Base-by-base conservation (phyloP, 1,284 basidiomycete species). In the Ceratobasidium sp. region DNA sequence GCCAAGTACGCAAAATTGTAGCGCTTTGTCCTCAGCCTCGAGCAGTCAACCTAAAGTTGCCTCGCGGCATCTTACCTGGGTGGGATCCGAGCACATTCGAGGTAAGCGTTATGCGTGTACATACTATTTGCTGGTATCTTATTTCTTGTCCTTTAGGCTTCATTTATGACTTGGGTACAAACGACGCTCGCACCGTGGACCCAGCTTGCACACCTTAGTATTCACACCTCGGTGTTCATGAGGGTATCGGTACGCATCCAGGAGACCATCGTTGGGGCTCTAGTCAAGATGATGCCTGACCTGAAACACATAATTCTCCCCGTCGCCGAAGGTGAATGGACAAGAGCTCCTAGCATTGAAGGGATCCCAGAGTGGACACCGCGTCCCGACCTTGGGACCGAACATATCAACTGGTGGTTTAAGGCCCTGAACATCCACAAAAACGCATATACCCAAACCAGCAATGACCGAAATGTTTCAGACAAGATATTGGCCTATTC, bases 301-400 rank as follows among this genome's bases (percentile, higher is more conserved):
- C 39, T 62, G 8, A 43, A 24, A 41, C 27, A 62, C 9, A n/a
- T 62, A 9, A 46, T 22, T 19, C 34, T 62, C 14, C 59, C 59
- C 14, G 14, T 46, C 11, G 13, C 13, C 6, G 3, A 14, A 9
- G 37, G 59, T 5, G 59, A 62, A 34, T 62, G 59, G 59, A 62
- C 24, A 41, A 11, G 59, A 29, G 39, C 59, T 29, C 9, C 39
- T 3, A 62, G 59, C 59, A 7, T n/a, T 19, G 39, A 62, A 6
- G 22, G 41, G 37, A 27, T 62, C n/a, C 59, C 59, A 8, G 59
- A 62, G 37, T 62, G 59, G 59, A 62, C 59, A 27, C 59, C 59
- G 22, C 59, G 59, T 62, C 59, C 59, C n/a, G 59, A 62, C 24
- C 59, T 62, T n/a, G 39, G 39, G 46, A 11, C 13, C 37, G 19